These are phyloP conservation scores for Tagetes erecta DNA, from an alignment of 129 eudicot species.

Conservation along the genomic window DNA sequence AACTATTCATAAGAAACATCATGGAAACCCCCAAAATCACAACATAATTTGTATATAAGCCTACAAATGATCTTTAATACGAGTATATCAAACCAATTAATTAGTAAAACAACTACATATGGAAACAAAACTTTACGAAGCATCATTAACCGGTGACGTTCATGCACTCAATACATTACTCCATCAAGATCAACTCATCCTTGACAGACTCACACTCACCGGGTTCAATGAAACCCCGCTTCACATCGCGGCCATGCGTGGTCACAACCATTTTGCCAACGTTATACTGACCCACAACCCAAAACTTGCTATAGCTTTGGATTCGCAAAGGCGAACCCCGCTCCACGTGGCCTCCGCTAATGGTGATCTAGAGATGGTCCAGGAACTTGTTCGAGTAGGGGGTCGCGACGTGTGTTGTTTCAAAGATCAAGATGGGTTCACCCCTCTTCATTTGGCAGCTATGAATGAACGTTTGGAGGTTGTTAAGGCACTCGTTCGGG, in stretches of 20 bases:
- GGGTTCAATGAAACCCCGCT: conserved; percentile 27
- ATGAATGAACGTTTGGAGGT: conserved; percentile 31
- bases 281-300: conserved; percentile 18
- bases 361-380: conserved; percentile 20
- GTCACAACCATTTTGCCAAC: conserved; percentile 18
- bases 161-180: conserved; percentile 22
- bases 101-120: background rate
- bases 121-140: conserved; percentile 29
- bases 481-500: conserved; percentile 20
- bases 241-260: conserved; percentile 34
- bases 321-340: conserved; percentile 24
- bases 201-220: conserved; percentile 28
- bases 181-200: conserved; percentile 29
- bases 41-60: too few relatives aligned
- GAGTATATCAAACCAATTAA: too few relatives aligned
- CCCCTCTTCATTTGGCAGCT: conserved; percentile 34
- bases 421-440: conserved; percentile 29
- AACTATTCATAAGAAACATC: conserved; percentile 14
- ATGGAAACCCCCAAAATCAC: background rate
- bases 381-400: conserved; percentile 13
- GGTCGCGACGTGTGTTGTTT: background rate
- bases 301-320: conserved; percentile 19
- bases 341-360: conserved; percentile 30
- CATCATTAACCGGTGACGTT: conserved; percentile 27
- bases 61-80: too few relatives aligned